These are phyloP conservation scores for Kuraishia molischiana DNA, from an alignment of 805 yeast genomes.

Conservation along the genomic window DNA sequence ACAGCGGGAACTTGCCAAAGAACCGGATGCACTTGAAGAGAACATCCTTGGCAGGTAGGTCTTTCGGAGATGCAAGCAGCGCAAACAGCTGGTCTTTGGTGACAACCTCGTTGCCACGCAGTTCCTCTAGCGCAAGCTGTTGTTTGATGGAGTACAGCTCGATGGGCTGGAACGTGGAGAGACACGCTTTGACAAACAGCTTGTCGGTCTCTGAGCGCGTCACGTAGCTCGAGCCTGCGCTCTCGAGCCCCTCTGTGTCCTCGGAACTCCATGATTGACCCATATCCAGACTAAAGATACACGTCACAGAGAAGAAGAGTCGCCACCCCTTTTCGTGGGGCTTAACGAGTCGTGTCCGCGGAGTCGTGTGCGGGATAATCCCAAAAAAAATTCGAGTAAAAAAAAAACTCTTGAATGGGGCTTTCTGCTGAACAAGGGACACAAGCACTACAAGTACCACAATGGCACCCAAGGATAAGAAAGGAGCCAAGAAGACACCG, in stretches of 20 bases:
- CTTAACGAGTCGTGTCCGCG: no score
- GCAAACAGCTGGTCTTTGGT: conserved; percentile 15
- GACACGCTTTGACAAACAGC: conserved; percentile 9
- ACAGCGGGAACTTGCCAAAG: conserved; percentile 40
- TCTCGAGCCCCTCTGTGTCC: conserved; percentile 3
- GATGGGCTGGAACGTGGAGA: conserved; percentile 11
- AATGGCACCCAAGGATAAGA: conserved; percentile 4
- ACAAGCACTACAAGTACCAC: no score
- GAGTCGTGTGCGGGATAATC: neutral
- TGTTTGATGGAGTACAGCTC: conserved; percentile 12
- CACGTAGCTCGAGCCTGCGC: conserved; percentile 5
- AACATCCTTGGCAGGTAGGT: conserved; percentile 19
- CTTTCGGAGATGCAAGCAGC: conserved; percentile 24
- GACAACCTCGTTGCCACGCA: conserved; percentile 15
- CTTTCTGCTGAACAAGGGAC: no score
- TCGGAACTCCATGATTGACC: conserved; percentile 12
- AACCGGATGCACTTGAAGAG: conserved; percentile 30
- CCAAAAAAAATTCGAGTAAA: neutral
- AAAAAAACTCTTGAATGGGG: neutral
- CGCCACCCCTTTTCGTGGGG: no score
- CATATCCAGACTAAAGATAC: no score
- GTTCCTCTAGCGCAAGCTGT: conserved; percentile 12
- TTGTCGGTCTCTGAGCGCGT: conserved; percentile 10
- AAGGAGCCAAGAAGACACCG: conserved; percentile 13
- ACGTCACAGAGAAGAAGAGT: conserved; percentile 1